Evolutionary conservation across 768 basidiomycete species (phyloP), one percentile per base, ranked within the genome.

Genomic region (Mycena albidolilacea): DNA sequence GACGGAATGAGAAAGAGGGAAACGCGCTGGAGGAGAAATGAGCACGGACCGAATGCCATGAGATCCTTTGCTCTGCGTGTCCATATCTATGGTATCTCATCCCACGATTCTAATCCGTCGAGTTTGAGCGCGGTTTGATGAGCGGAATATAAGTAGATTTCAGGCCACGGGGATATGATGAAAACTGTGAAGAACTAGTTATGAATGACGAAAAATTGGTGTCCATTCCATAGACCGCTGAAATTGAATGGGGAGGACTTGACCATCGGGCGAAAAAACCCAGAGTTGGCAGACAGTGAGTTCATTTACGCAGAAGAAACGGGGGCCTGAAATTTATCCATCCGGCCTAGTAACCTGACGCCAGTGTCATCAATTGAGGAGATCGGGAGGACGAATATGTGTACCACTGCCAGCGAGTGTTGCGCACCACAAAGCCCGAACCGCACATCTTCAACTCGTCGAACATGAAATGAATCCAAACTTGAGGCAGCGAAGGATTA

Each of bases 391-490:
- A 43, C 9, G 41, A 43, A 10, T 43, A 7, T 43, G 41, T 43
- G 6, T 6, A 2, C 41, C 41, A 43, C 41, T 43, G n/a, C 50
- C 50, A 52, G 50, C 1, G 7, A 55, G 54, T 55, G 10, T 35
- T 55, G 54, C 54, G 54, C 12, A 55, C 54, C 54, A 55, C 7
- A n/a, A 35, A 55, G 10, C 54, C 54, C 30, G 12, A 7, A 55
- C 23, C 54, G 54, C 54, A 55, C 30, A 55, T 55, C 23, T 35
- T 55, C 30, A 35, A 55, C 54, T 55, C 54, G 54, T 55, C 30
- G 30, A 55, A 30, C 54, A 55, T 55, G 50, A 52, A 52, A 21
- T 52, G 54, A 55, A 55, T 55, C 30, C 12, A 35, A 55, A 55
- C 12, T 55, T 7, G 11, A 23, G 54, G 54, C 54, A n/a, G 23